phyloP scores from a whole-genome alignment of 331 rosid genomes.

The Quercus phellos region DNA sequence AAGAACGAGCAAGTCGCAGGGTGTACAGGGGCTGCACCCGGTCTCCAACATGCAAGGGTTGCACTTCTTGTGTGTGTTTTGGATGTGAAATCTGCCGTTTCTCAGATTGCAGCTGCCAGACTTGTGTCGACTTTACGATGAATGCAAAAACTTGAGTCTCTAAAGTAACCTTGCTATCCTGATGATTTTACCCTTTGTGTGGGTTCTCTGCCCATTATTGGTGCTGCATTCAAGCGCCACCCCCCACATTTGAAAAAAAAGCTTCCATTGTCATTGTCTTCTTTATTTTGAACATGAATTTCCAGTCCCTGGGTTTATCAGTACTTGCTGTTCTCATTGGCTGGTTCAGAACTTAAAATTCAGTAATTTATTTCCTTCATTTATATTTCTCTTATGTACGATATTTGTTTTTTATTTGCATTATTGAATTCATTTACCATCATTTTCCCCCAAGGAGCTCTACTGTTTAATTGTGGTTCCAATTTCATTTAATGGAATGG shows the following conservation, averaged over 20 bases:
- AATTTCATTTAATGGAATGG: neutral
- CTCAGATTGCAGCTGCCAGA: constrained; percentile 97
- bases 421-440: neutral
- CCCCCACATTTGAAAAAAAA: constrained; percentile 2
- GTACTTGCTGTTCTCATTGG: constrained; percentile 36
- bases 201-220: constrained; percentile 27
- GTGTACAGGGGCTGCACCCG: constrained; percentile 83
- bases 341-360: constrained; percentile 40
- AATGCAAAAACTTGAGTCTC: constrained; percentile 58
- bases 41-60: constrained; percentile 86
- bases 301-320: constrained; percentile 40
- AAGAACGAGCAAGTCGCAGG: constrained; percentile 85
- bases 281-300: constrained; percentile 31
- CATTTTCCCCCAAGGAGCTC: neutral
- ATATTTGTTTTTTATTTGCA: neutral
- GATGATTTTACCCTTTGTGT: constrained; percentile 8
- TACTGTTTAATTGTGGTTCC: neutral
- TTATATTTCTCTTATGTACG: neutral
- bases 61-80: constrained; percentile 97
- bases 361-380: constrained; percentile 27
- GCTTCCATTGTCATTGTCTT: constrained; percentile 13
- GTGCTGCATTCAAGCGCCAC: neutral
- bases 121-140: constrained; percentile 84
- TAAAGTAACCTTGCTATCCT: neutral
- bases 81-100: constrained; percentile 89